Evolutionary conservation across 225 moss, liverwort and hornwort species (phyloP).

Genomic region (Asterella californica): DNA sequence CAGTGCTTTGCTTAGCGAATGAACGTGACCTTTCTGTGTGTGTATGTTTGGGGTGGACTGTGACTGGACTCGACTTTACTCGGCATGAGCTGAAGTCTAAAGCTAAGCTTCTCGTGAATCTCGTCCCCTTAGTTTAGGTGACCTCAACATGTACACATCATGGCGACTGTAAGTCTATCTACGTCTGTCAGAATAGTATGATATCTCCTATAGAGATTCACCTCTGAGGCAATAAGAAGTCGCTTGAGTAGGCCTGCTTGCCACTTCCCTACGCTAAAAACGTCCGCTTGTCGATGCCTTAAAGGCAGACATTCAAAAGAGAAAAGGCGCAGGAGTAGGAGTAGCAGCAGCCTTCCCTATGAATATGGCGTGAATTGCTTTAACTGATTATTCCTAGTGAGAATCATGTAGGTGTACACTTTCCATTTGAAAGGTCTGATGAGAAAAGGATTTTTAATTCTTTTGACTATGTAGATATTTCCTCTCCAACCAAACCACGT

Average conservation of each 20-base stretch:
- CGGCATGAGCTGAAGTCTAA: neutral
- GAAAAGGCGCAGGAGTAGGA: neutral
- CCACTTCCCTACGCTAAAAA: neutral
- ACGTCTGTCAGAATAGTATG: neutral
- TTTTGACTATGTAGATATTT: neutral
- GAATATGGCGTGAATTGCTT: neutral
- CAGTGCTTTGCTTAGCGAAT: neutral
- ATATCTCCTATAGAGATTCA: neutral
- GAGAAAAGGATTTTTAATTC: neutral
- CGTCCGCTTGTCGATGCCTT: neutral
- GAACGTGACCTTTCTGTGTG: neutral
- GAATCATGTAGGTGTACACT: neutral
- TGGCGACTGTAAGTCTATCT: neutral
- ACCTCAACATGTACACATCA: neutral
- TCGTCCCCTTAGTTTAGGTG: neutral
- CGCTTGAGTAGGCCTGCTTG: neutral
- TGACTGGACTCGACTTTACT: too few relatives aligned
- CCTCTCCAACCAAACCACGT: neutral
- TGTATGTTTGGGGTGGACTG: neutral
- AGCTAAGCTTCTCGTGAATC: neutral
- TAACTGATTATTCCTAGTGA: neutral
- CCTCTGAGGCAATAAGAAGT: neutral
- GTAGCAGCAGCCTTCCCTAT: constrained; percentile 3
- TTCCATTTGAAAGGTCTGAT: neutral
- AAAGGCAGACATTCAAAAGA: neutral